These are phyloP conservation scores for Neurospora tetraspora DNA, from an alignment of 495 filamentous ascomycete genomes.

Conservation along the genomic window DNA sequence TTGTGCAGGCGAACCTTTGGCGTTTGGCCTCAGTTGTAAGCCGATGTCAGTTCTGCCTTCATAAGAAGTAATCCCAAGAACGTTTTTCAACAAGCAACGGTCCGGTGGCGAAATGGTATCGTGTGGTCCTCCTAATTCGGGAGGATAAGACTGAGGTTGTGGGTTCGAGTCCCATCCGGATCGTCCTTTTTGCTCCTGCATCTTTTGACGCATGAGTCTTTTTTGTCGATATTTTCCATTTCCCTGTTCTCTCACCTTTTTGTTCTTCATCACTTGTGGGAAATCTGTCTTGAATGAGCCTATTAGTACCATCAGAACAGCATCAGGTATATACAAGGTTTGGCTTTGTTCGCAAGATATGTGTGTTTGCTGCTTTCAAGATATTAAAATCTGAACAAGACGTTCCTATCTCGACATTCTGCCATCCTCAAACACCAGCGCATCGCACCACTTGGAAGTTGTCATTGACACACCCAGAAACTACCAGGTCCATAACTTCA, in stretches of 20 bases:
- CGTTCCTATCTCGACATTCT: neutral
- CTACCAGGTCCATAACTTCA: neutral
- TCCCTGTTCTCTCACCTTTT: neutral
- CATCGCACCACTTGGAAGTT: neutral
- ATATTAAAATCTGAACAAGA: neutral
- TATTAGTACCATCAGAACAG: neutral
- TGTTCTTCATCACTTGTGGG: neutral
- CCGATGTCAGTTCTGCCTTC: neutral
- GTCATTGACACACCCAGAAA: neutral
- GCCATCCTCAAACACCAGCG: neutral
- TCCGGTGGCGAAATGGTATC: neutral
- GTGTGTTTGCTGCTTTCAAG: neutral
- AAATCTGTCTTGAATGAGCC: no score
- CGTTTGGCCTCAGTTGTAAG: neutral
- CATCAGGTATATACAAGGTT: neutral
- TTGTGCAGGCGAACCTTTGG: neutral
- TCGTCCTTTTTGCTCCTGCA: neutral
- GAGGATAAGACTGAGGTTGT: slow-evolving; percentile 1
- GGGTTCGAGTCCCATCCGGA: neutral
- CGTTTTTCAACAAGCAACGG: neutral
- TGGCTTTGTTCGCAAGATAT: neutral
- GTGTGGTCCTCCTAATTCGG: neutral
- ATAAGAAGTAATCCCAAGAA: neutral
- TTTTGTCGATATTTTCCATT: neutral
- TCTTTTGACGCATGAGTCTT: neutral